Evolutionary conservation across 768 basidiomycete genomes (phyloP), one percentile per base, ranked within the genome.

Genomic region (Pilatotrama ljubarskyi): DNA sequence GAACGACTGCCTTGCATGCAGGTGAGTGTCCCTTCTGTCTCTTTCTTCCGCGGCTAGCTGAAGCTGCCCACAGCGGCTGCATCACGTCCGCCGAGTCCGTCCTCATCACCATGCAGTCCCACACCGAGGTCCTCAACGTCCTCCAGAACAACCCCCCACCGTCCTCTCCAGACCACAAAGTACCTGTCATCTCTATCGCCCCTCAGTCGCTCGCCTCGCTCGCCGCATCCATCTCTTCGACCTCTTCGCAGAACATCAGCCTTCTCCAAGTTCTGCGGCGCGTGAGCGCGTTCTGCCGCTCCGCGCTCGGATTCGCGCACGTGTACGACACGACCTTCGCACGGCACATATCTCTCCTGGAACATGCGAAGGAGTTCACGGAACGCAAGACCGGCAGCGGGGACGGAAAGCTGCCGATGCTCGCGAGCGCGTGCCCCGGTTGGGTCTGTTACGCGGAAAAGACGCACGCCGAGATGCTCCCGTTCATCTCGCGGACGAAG

Each of bases 391-490:
- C 46, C 11, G 62, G 64, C n/a, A 32, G 43, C 11, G 68, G 69
- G 11, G 54, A 64, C 2, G 72, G 73, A 0, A 75, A 77, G 55
- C 73, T 98, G 25, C 97, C 97, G 0, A 95, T 99, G 87, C 78
- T 99, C 24, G 88, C 94, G 4, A 95, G 93, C 66, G 93, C 97
- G 15, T 98, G 97, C 75, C 97, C 97, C 0, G 97, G 97, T 15
- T 98, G 97, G 97, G 90, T 99, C 58, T 99, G 97, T 72, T 98
- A 98, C 72, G 96, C 95, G 17, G 97, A 99, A 75, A 99, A 99
- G 78, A 88, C 96, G 1, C 96, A 97, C 68, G 81, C 88, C 3
- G 95, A 96, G 72, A 88, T 99, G 82, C 71, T 99, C 20, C 95
- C 95, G 5, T 94, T 93, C 68, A 89, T 99, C 54, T 84, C 91